Percentiles rank a stretch among this genome's conserved stretches.
phyloP scores from a whole-genome alignment of 2,329 filamentous ascomycete species.

The Cladosporium oxysporum region DNA sequence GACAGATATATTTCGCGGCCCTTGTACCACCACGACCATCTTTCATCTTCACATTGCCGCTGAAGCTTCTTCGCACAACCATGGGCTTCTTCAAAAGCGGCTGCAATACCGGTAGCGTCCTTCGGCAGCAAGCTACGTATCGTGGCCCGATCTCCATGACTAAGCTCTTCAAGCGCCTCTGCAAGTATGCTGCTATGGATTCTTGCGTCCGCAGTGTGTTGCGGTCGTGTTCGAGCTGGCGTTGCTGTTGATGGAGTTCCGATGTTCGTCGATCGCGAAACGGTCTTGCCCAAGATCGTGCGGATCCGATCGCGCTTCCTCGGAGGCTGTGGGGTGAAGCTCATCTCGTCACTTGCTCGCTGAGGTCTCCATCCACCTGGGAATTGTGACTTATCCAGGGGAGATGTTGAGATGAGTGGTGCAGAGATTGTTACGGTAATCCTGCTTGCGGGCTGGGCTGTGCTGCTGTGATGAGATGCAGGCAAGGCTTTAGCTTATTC shows the following conservation, averaged over 20 bases:
- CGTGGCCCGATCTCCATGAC: neutral
- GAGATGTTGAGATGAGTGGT: neutral
- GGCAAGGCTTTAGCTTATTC: neutral
- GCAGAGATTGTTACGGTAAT: neutral
- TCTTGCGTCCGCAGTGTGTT: neutral
- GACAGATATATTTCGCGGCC: conserved; percentile 1
- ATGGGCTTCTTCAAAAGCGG: neutral
- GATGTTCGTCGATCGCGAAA: neutral
- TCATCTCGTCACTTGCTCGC: neutral
- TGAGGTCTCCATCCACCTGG: neutral
- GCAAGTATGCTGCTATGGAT: conserved; percentile 11
- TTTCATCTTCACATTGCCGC: neutral
- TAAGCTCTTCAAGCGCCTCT: conserved; percentile 16
- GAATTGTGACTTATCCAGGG: no score
- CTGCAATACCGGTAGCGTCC: neutral
- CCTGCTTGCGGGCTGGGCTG: neutral
- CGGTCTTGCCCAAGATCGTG: neutral
- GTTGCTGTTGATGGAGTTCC: neutral
- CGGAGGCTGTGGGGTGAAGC: neutral
- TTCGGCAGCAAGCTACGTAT: conserved; percentile 1
- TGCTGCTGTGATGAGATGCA: neutral
- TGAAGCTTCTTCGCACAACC: conserved; percentile 1
- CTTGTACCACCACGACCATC: conserved; percentile 16
- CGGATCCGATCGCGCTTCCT: neutral
- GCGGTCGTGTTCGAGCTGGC: neutral